Percentiles rank a stretch among this genome's conserved stretches.
Evolutionary conservation across 192 early-diverging fungal species (phyloP).

Genomic region (Rhizophagus prolifer): DNA sequence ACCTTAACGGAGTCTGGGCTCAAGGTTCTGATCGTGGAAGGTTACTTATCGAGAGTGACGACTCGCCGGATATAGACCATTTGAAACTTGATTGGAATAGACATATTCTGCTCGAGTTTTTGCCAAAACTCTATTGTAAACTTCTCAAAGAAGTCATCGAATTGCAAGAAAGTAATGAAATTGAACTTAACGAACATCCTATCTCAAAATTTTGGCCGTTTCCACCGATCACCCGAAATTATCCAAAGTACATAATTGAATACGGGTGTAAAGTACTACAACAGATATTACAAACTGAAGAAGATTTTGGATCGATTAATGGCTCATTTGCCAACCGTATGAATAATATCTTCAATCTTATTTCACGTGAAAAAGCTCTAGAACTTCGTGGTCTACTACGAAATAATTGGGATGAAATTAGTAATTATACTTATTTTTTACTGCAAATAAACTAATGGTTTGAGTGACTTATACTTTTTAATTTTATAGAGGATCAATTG

Average conservation of each 20-base stretch:
- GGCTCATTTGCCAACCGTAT: neutral
- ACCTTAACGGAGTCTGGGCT: slow-evolving; percentile 16
- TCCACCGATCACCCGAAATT: neutral
- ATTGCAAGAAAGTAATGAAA: neutral
- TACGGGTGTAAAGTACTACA: slow-evolving; percentile 5
- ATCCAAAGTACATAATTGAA: neutral
- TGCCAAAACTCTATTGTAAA: neutral
- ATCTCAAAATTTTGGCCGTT: slow-evolving; percentile 14
- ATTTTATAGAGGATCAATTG: neutral
- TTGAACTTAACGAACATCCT: no score
- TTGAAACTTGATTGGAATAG: slow-evolving; percentile 19
- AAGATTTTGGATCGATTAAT: no score
- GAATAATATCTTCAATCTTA: neutral
- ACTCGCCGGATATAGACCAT: neutral
- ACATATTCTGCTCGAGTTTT: slow-evolving; percentile 4
- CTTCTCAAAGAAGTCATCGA: neutral
- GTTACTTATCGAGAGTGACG: neutral
- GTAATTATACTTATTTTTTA: neutral
- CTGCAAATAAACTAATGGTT: neutral
- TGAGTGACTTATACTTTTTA: neutral
- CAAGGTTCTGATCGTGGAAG: slow-evolving; percentile 16
- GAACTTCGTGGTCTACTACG: neutral
- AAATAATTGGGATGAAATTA: slow-evolving; percentile 1
- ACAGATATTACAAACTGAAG: slow-evolving; percentile 6
- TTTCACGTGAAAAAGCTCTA: neutral